phyloP scores from a whole-genome alignment of 1,284 basidiomycete species.

The Lignosus rhinocerotis region DNA sequence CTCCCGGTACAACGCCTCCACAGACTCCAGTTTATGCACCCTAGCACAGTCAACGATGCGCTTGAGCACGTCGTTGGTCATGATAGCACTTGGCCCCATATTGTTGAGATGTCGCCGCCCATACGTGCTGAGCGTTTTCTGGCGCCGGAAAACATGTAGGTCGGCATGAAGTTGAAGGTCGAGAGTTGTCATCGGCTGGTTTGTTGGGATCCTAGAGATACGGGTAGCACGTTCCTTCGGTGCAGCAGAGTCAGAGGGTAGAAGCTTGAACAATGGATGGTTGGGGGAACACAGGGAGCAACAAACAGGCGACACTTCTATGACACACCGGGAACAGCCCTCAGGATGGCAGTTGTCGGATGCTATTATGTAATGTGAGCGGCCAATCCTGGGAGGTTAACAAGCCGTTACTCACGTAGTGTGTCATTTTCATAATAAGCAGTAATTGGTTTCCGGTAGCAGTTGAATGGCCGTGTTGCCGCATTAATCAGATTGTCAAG shows the following conservation, averaged over 20 bases:
- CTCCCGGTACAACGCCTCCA: conserved; percentile 6
- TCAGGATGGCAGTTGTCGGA: background rate
- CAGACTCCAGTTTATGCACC: background rate
- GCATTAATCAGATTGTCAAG: conserved; percentile 15
- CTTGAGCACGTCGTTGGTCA: background rate
- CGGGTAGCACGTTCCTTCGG: background rate
- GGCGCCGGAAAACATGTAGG: background rate
- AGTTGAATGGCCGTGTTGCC: background rate
- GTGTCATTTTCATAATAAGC: conserved; percentile 12
- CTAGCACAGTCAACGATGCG: background rate
- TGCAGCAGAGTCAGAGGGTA: background rate
- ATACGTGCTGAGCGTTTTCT: background rate
- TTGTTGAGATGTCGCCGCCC: background rate
- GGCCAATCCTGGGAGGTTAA: too few relatives aligned
- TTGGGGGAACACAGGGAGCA: conserved; percentile 8
- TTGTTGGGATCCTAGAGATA: background rate
- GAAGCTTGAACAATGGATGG: background rate
- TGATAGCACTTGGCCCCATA: background rate
- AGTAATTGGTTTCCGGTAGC: conserved; percentile 5
- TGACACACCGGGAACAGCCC: conserved; percentile 4
- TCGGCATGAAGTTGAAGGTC: background rate
- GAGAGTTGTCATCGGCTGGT: background rate
- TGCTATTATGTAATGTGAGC: conserved; percentile 6
- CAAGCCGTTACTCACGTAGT: background rate
- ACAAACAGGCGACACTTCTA: conserved; percentile 8